Base-by-base conservation (phyloP, 208 protist genomes). In the Trypanosoma avium region DNA sequence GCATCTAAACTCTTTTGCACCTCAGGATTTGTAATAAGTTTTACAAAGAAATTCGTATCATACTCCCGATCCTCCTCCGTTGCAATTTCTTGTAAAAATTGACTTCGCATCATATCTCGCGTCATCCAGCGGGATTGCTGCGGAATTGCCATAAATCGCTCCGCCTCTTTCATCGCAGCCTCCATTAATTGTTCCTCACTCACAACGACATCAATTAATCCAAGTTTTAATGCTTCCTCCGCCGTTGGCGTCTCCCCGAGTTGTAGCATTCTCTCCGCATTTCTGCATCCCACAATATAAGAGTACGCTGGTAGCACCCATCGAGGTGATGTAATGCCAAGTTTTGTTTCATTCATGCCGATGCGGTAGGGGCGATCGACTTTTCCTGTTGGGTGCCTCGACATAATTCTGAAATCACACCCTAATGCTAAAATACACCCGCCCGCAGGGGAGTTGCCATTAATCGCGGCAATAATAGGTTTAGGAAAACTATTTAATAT, bases 401-500 rank as follows among this genome's bases (percentile, higher is more conserved):
- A 71, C 82, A 94, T 92, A 40, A 94, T 70, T 46, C 88, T 82
- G 70, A 80, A 90, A 72, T 94, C 88, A 68, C 81, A 88, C 56
- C 77, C 84, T 59, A 90, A 75, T 26, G 85, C 77, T 4, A 94
- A 50, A 61, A 90, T 90, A 70, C 88, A 94, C 17, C 88, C 88
- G 17, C 71, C 88, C 1, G 82, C 82, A 9, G 85, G 84, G 13
- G 71, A 72, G 76, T 86, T 92, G 58, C 88, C 88, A 29, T 65
- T 92, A 35, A 94, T 75, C 35, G 80, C 88, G 7, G 81, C 88
- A 38, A 94, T 82, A 57, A 90, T 81, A 19, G 85, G 79, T 70
- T 92, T 88, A 0, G 83, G 84, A 69, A 90, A 92, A 61, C 70
- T 80, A 75, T 91, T 88, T 55, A 94, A 54, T 63, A 89, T 88